Evolutionary conservation across 2,329 filamentous ascomycete species (phyloP).

Genomic region (Fusarium phyllophilum): DNA sequence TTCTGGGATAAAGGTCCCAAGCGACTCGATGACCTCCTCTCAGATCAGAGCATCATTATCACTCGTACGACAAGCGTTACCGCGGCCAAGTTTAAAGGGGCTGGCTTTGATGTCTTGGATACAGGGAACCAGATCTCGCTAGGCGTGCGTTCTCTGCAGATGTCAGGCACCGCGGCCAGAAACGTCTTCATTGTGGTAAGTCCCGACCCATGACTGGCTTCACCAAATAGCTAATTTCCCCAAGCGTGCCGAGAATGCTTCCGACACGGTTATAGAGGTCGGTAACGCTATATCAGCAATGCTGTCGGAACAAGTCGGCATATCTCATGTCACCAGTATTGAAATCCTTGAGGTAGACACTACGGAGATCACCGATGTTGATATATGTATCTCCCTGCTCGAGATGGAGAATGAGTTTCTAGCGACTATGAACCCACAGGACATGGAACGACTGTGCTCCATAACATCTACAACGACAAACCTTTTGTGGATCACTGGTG

Average conservation of each 20-base stretch:
- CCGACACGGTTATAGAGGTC: background rate
- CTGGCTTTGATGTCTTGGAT: background rate
- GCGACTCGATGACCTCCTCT: fast-evolving
- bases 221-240: fast-evolving
- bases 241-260: background rate
- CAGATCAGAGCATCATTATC: background rate
- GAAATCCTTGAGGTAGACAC: background rate
- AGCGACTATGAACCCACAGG: background rate
- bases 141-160: background rate
- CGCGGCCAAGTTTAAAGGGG: fast-evolving
- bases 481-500: background rate
- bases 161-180: background rate
- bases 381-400: background rate
- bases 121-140: background rate
- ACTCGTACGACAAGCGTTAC: background rate
- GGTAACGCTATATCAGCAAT: background rate
- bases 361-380: background rate
- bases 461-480: background rate
- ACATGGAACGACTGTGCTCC: background rate
- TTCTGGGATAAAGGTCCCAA: background rate
- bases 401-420: background rate
- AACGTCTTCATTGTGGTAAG: background rate
- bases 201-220: fast-evolving
- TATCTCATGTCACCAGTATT: background rate
- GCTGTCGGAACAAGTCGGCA: background rate